Base-by-base conservation (phyloP, 139 green algal species). In the Coelastrella sp. region DNA sequence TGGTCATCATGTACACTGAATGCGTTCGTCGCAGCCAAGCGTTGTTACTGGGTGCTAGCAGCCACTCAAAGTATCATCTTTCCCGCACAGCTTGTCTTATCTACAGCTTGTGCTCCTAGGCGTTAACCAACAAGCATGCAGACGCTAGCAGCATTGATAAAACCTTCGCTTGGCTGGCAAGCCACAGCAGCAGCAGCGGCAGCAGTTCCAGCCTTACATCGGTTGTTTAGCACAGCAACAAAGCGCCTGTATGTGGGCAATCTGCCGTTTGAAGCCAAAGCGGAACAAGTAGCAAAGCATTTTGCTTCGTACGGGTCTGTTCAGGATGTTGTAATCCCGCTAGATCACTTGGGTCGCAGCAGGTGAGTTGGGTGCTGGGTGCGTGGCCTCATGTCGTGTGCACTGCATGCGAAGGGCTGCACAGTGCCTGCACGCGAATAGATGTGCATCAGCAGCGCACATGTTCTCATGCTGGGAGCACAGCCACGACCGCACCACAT, bases 201-300 rank as follows among this genome's bases (percentile, higher is more conserved):
- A 79, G 82, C 82, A 79, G 49, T 78, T n/a, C 27, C 82, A 11
- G 6, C n/a, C 17, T 59, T 78, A 65, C 82, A 63, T 9, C 82
- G 82, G 10, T 68, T 61, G 14, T 78, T 87, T 17, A 63, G 56
- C 25, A 58, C 65, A 12, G 14, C 82, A 6, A 78, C 63, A 14
- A 87, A 87, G 82, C 63, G 82, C 7, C 27, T 87, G 82, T 87
- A 87, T 25, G 82, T 87, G 17, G 82, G 82, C 65, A 87, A 87
- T 27, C 65, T 87, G 27, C 57, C 7, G 24, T 87, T 87, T 63
- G 49, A 87, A 11, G n/a, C 82, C 24, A 87, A 87, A 57, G 82
- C 82, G 6, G 63, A 78, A 27, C 27, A 87, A 25, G 24, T 87
- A 22, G 82, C 82, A 56, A n/a, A 78, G 65, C 27, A 63, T 14